Percentiles rank a stretch among this genome's conserved stretches.
Evolutionary conservation across 805 yeast genomes (phyloP).

Genomic region (Candida piceae): DNA sequence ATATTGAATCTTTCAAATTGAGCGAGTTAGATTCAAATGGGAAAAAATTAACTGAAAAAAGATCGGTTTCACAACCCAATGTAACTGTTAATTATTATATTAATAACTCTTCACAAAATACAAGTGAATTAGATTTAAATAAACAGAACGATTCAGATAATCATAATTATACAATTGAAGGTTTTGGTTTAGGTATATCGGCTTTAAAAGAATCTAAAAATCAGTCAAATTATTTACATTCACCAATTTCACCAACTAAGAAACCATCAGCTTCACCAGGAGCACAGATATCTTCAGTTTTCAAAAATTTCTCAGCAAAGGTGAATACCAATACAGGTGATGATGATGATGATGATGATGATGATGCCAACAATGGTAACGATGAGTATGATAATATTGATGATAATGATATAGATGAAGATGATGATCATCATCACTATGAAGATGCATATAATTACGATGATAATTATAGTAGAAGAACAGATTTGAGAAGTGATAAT

Average conservation of each 20-base stretch:
- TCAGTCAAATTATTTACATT: too few species aligned
- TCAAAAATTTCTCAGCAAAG: constrained; percentile 19
- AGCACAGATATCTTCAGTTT: constrained; percentile 16
- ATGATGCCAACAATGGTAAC: constrained; percentile 3
- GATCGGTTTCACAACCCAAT: background rate
- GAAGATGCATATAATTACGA: too few species aligned
- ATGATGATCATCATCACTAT: too few species aligned
- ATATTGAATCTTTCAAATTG: constrained; percentile 8
- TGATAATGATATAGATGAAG: constrained; percentile 4
- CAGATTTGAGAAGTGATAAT: too few species aligned
- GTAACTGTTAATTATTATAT: constrained; percentile 9
- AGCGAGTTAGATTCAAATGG: constrained; percentile 5
- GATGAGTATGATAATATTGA: constrained; percentile 1
- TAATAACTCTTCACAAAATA: constrained; percentile 1
- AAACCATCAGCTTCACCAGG: constrained; percentile 16
- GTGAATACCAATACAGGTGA: constrained; percentile 21
- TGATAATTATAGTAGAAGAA: background rate
- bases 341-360: constrained; percentile 8
- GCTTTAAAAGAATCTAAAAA: background rate
- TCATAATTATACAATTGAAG: too few species aligned
- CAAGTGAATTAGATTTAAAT: constrained; percentile 4
- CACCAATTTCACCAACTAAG: background rate
- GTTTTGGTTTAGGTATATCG: too few species aligned
- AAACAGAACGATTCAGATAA: too few species aligned
- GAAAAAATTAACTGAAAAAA: background rate